These are phyloP conservation scores for Saxophila tyrrhenica DNA, from an alignment of 495 filamentous ascomycete species.

Conservation along the genomic window DNA sequence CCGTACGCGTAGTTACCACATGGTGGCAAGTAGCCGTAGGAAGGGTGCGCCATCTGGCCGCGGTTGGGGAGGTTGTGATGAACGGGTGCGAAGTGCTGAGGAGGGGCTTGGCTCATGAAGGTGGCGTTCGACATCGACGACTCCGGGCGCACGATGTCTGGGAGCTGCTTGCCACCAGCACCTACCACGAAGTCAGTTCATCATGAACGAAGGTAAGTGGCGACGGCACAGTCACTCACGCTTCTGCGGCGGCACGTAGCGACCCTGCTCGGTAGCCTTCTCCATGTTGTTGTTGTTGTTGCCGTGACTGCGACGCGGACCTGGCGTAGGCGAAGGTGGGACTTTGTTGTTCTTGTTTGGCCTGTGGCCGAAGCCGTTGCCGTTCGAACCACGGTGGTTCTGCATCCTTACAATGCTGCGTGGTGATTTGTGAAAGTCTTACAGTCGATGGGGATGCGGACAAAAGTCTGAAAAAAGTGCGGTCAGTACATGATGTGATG, in stretches of 20 bases:
- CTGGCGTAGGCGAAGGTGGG: neutral
- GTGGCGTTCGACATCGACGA: slow-evolving; percentile 2
- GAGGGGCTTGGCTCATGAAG: neutral
- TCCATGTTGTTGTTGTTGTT: neutral
- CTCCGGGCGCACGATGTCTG: neutral
- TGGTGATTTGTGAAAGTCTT: neutral
- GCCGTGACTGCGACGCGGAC: neutral
- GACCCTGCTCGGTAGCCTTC: neutral
- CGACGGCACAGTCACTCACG: neutral
- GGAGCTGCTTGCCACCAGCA: neutral
- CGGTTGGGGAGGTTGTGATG: neutral
- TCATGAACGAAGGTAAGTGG: neutral
- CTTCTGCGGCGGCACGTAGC: slow-evolving; percentile 11
- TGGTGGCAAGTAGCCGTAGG: neutral
- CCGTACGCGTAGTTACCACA: neutral
- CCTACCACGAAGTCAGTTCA: neutral
- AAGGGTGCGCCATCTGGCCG: neutral
- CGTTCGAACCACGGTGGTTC: neutral
- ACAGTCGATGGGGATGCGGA: neutral
- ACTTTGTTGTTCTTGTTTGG: neutral
- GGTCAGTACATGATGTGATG: neutral
- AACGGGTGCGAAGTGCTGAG: neutral
- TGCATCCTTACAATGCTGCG: neutral
- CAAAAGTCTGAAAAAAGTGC: neutral
- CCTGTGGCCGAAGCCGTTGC: neutral